These are phyloP conservation scores for Beauveria asiatica DNA, from an alignment of 2,329 filamentous ascomycete genomes.

Conservation along the genomic window DNA sequence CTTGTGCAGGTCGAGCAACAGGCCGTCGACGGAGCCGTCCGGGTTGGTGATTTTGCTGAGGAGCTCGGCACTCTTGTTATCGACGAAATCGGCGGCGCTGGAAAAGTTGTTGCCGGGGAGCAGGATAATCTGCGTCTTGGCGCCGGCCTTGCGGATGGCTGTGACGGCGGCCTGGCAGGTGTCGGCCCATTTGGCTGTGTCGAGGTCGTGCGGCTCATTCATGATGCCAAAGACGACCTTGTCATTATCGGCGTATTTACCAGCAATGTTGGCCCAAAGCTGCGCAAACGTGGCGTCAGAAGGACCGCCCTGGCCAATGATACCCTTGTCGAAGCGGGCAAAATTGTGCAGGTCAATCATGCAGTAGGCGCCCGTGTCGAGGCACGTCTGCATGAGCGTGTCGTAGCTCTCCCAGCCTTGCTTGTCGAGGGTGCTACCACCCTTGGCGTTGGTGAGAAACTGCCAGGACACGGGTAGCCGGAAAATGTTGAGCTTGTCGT, in stretches of 20 bases:
- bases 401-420: constrained; percentile 44
- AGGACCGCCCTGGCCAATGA: constrained; percentile 59
- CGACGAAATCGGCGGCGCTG: constrained; percentile 39
- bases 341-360: constrained; percentile 53
- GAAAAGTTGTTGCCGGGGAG: constrained; percentile 55
- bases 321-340: constrained; percentile 51
- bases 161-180: constrained; percentile 55
- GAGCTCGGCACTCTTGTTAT: constrained; percentile 40
- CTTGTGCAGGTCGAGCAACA: constrained; percentile 54
- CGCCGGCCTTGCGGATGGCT: constrained; percentile 56
- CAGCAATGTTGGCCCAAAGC: constrained; percentile 51
- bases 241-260: constrained; percentile 44
- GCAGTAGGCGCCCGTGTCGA: constrained; percentile 47
- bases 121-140: constrained; percentile 53
- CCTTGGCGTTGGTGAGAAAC: constrained; percentile 44
- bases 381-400: constrained; percentile 45
- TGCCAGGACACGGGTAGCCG: constrained; percentile 42
- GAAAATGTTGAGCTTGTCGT: constrained; percentile 47
- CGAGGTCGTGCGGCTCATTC: constrained; percentile 59
- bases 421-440: constrained; percentile 40
- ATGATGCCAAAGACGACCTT: constrained; percentile 57
- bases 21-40: constrained; percentile 45
- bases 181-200: constrained; percentile 48
- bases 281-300: constrained; percentile 48
- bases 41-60: constrained; percentile 48